Percentiles rank a stretch among this genome's conserved stretches.
Conservation (phyloP, 139 green algal species). For the Monoraphidium neglectum region DNA sequence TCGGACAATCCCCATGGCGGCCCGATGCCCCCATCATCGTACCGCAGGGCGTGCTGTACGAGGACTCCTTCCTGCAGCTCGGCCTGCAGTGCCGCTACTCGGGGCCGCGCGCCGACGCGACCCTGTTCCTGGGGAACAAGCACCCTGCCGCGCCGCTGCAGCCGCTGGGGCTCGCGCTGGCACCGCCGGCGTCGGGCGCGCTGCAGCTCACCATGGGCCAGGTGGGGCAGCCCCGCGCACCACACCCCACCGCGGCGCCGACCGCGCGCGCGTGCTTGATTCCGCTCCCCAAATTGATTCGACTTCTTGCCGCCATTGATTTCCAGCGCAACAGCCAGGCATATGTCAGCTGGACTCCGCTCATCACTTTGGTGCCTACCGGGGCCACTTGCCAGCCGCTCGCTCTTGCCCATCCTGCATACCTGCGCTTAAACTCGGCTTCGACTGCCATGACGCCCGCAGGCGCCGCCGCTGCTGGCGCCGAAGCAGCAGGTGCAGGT, state of each 20-base stretch:
- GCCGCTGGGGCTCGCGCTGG: conserved; percentile 43
- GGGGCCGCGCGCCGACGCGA: conserved; percentile 53
- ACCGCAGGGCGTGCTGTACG: conserved; percentile 88
- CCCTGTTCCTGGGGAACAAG: conserved; percentile 96
- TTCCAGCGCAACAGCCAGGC: too few relatives aligned
- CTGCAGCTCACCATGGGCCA: conserved; percentile 31
- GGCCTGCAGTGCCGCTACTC: conserved; percentile 82
- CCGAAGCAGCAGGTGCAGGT: conserved; percentile 62
- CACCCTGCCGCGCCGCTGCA: conserved; percentile 12
- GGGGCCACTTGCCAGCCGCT: background rate
- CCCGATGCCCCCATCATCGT: too few relatives aligned
- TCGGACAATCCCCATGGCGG: too few relatives aligned
- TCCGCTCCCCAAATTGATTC: background rate
- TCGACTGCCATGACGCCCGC: conserved; percentile 10
- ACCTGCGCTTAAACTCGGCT: conserved; percentile 1
- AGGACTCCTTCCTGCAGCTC: conserved; percentile 90
- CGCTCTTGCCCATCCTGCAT: too few relatives aligned
- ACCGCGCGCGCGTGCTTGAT: background rate
- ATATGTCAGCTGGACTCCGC: too few relatives aligned
- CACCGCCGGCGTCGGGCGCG: conserved; percentile 11
- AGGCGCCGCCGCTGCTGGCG: conserved; percentile 30
- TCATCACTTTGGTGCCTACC: background rate
- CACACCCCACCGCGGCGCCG: too few relatives aligned
- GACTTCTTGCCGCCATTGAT: background rate
- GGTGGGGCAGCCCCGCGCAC: background rate